Conservation (phyloP, 75 land plant species). For the Cryptomeria japonica region DNA sequence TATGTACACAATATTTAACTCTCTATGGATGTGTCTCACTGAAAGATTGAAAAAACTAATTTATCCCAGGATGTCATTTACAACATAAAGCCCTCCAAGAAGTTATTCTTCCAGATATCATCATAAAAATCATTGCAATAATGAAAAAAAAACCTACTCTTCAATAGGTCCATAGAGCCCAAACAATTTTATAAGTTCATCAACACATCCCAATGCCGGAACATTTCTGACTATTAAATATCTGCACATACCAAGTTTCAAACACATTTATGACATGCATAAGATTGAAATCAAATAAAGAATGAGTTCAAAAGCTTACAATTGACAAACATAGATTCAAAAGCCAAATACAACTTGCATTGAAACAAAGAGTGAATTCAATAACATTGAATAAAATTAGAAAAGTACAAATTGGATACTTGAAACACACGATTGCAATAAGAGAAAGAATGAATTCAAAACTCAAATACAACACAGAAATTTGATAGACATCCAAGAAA, state of each 20-base stretch:
- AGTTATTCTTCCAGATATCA: not conserved
- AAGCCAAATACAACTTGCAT: not conserved
- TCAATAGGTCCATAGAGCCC: constrained; percentile 81
- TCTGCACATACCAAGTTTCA: constrained; percentile 28
- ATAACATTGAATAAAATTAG: not conserved
- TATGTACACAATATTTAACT: not conserved
- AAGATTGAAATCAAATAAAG: constrained; percentile 8
- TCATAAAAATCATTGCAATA: too few species aligned
- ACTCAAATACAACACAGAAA: not conserved
- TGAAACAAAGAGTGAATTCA: not conserved
- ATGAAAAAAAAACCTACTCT: constrained; percentile 55
- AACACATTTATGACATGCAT: not conserved
- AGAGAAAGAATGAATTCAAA: not conserved
- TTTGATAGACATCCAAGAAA: not conserved
- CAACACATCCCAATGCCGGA: constrained; percentile 84
- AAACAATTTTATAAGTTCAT: constrained; percentile 77
- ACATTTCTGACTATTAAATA: constrained; percentile 95
- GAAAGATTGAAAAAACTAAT: not conserved
- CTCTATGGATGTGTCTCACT: not conserved
- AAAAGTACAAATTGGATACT: not conserved
- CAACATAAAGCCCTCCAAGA: not conserved
- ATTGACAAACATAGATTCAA: not conserved
- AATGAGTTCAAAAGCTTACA: not conserved
- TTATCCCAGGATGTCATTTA: not conserved
- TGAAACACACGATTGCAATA: not conserved